Conservation (phyloP, 257 asterid species). For the Coffea eugenioides region DNA sequence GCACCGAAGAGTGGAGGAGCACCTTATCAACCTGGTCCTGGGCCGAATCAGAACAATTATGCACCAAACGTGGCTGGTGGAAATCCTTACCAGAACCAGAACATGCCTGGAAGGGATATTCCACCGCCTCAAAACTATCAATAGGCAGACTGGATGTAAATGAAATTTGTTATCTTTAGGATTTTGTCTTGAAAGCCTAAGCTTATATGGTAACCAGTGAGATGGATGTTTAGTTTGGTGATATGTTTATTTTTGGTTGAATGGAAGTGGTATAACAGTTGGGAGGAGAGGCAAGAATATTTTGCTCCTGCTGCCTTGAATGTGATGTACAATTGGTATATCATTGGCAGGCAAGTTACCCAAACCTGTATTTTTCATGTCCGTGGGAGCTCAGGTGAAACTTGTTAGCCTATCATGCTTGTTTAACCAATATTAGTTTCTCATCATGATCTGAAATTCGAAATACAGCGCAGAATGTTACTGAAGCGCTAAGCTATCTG, state of each 20-base stretch:
- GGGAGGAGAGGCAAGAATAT: neutral
- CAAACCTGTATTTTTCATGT: neutral
- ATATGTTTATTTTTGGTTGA: neutral
- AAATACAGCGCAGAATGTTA: neutral
- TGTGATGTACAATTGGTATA: neutral
- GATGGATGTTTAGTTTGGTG: neutral
- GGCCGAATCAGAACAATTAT: constrained; percentile 36
- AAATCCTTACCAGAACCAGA: constrained; percentile 39
- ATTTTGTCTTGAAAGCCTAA: neutral
- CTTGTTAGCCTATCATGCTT: neutral
- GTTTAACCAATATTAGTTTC: neutral
- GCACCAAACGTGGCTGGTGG: constrained; percentile 32
- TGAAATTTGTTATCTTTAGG: constrained; percentile 9
- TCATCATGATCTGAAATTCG: neutral
- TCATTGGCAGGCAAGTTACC: neutral
- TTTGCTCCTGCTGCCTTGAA: neutral
- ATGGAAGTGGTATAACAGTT: neutral
- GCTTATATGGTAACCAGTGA: neutral
- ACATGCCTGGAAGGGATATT: constrained; percentile 54
- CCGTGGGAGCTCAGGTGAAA: neutral
- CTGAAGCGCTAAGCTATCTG: too few species aligned
- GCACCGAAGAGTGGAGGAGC: constrained; percentile 25
- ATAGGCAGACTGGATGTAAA: constrained; percentile 19
- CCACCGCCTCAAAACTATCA: constrained; percentile 23
- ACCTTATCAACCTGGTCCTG: constrained; percentile 38